Base-by-base conservation (phyloP, 192 early-diverging fungal genomes). In the Coemansia sp. region DNA sequence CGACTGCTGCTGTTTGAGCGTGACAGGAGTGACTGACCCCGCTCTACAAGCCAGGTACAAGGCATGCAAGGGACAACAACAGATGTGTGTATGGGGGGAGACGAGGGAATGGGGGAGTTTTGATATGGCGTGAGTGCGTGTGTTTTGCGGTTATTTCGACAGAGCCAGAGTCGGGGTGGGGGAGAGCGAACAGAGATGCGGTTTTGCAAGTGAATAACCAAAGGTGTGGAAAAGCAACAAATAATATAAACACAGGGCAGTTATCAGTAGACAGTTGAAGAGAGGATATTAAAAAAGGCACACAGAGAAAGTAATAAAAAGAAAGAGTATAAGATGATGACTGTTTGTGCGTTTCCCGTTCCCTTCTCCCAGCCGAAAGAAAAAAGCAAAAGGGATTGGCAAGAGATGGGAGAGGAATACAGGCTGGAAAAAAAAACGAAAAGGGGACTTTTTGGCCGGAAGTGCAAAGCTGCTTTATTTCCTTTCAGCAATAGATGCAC, bases 21-120 rank as follows among this genome's bases (percentile, higher is more conserved):
- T 60, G 78, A 71, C 70, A 81, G 57, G 57, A 81, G 70, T 63
- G 70, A 64, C 51, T 81, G 78, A 61, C 78, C 78, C 67, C 78
- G 72, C 69, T 81, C 78, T 81, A 81, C 64, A 69, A 74, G 71
- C 55, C 77, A 72, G 59, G 40, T 52, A 62, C 68, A 73, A 23
- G 60, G 59, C 78, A 80, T 80, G 68, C 77, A 80, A 80, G 67
- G 60, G 58, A 52, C 62, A 49, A 35, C 25, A 56, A 45, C 9
- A 56, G 55, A 45, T 7, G 8, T 25, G 45, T 33, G n/a, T 43
- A 16, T 43, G 40, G 40, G 30, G 55, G 43, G 42, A 9, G 49
- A 43, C 28, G 39, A 21, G 61, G 34, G n/a, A 49, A 66, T 16
- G 62, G 15, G 35, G 64, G 30, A 21, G 40, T 52, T 4, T 58